Conservation (phyloP, 2,329 filamentous ascomycete genomes). For the Penicillium sp. region DNA sequence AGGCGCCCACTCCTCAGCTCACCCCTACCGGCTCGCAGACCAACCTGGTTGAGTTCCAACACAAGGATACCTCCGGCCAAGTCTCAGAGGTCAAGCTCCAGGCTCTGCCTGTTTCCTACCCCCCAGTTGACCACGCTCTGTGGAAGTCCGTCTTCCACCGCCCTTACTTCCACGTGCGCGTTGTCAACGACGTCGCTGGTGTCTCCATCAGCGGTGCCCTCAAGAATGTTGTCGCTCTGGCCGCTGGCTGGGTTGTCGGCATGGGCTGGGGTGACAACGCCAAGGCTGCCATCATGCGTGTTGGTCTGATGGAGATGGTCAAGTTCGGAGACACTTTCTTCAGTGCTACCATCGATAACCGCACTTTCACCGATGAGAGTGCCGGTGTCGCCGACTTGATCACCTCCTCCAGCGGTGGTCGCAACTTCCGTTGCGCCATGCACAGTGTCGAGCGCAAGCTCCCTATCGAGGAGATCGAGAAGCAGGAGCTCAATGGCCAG, state of each 20-base stretch:
- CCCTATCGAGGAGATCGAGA: constrained; percentile 83
- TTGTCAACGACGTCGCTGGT: constrained; percentile 93
- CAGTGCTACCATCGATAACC: constrained; percentile 72
- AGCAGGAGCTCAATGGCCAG: constrained; percentile 89
- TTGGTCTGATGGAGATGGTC: constrained; percentile 94
- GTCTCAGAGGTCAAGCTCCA: constrained; percentile 70
- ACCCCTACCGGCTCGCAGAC: constrained; percentile 55
- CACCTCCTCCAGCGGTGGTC: constrained; percentile 85
- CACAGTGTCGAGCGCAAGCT: constrained; percentile 78
- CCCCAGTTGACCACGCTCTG: constrained; percentile 79
- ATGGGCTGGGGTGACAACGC: constrained; percentile 98
- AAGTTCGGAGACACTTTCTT: constrained; percentile 95
- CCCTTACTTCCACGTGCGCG: constrained; percentile 94
- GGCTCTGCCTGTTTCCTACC: constrained; percentile 78
- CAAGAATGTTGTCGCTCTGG: constrained; percentile 95
- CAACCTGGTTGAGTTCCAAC: constrained; percentile 56
- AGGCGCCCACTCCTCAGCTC: constrained; percentile 64
- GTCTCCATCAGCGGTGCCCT: constrained; percentile 91
- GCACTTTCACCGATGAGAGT: constrained; percentile 95
- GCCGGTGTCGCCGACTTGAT: constrained; percentile 95
- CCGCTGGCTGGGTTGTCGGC: constrained; percentile 92
- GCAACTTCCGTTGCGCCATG: constrained; percentile 93
- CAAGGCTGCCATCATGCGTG: constrained; percentile 97
- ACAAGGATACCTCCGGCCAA: constrained; percentile 69
- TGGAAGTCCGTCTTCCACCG: constrained; percentile 89